Evolutionary conservation across 305 asterid species (phyloP).

Genomic region (Plantago rigida): DNA sequence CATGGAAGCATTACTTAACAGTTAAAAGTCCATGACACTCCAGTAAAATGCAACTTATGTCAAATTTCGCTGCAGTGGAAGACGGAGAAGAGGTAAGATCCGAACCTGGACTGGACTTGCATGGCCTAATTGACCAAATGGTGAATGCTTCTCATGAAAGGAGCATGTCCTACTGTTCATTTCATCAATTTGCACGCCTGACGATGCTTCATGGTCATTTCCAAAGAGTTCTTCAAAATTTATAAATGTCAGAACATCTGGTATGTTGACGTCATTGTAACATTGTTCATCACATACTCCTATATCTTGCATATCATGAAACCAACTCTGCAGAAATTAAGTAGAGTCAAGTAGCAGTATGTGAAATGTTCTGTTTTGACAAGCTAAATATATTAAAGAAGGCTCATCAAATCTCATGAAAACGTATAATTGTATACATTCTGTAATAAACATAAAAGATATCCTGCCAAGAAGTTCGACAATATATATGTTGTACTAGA

Average conservation of each 20-base stretch:
- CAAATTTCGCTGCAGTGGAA: not conserved
- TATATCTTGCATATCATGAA: conserved; percentile 72
- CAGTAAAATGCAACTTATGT: not conserved
- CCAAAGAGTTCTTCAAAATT: conserved; percentile 61
- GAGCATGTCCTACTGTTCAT: too few relatives aligned
- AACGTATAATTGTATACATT: too few relatives aligned
- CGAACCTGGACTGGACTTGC: conserved; percentile 38
- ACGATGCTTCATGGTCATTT: conserved; percentile 32
- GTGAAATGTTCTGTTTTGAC: too few relatives aligned
- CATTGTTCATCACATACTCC: conserved; percentile 62
- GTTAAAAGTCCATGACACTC: not conserved
- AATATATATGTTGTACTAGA: too few relatives aligned
- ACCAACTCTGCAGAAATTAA: conserved; percentile 57
- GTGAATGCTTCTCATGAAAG: conserved; percentile 24
- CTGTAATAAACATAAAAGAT: too few relatives aligned
- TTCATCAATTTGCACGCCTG: conserved; percentile 14
- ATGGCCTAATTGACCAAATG: conserved; percentile 25
- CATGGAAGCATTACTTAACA: not conserved
- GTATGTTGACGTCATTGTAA: conserved; percentile 55
- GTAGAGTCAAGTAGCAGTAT: not conserved
- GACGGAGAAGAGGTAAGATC: not conserved
- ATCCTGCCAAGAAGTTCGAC: too few relatives aligned
- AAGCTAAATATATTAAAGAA: too few relatives aligned
- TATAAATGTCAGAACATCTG: conserved; percentile 61
- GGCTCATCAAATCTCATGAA: not conserved